Percentiles rank a stretch among this genome's conserved stretches.
These are phyloP conservation scores for Epichloe bromicola DNA, from an alignment of 2,329 filamentous ascomycete genomes.

Conservation along the genomic window DNA sequence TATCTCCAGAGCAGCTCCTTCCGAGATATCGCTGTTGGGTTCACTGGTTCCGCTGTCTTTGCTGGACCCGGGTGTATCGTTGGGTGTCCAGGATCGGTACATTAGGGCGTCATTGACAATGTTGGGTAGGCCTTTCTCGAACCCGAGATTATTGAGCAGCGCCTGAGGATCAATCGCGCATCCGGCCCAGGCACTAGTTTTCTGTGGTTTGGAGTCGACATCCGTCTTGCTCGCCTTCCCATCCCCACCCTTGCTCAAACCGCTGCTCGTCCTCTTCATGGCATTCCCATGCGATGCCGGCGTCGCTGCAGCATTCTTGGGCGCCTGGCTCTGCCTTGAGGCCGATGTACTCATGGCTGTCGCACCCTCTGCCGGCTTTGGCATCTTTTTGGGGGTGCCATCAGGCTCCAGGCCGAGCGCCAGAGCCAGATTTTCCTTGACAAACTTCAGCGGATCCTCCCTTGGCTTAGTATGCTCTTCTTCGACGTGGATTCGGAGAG, in stretches of 20 bases:
- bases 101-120: conserved; percentile 39
- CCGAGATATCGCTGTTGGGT: conserved; percentile 48
- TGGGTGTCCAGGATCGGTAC: conserved; percentile 44
- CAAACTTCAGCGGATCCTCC: conserved; percentile 41
- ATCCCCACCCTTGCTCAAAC: conserved; percentile 28
- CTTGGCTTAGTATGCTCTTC: conserved; percentile 46
- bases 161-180: conserved; percentile 39
- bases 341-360: conserved; percentile 26
- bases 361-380: conserved; percentile 17
- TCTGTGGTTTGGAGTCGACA: conserved; percentile 3
- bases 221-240: conserved; percentile 16
- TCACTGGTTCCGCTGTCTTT: conserved; percentile 48
- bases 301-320: conserved; percentile 28
- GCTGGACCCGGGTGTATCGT: conserved; percentile 51
- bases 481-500: conserved; percentile 37
- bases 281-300: conserved; percentile 38
- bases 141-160: conserved; percentile 21
- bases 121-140: conserved; percentile 25
- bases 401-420: conserved; percentile 39
- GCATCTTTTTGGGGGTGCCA: conserved; percentile 27
- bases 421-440: conserved; percentile 34
- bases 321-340: conserved; percentile 37
- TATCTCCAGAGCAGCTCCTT: conserved; percentile 39
- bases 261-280: conserved; percentile 38
- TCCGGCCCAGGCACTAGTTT: conserved; percentile 22